phyloP scores from a whole-genome alignment of 2,329 filamentous ascomycete genomes.

The Fulvia fulva region DNA sequence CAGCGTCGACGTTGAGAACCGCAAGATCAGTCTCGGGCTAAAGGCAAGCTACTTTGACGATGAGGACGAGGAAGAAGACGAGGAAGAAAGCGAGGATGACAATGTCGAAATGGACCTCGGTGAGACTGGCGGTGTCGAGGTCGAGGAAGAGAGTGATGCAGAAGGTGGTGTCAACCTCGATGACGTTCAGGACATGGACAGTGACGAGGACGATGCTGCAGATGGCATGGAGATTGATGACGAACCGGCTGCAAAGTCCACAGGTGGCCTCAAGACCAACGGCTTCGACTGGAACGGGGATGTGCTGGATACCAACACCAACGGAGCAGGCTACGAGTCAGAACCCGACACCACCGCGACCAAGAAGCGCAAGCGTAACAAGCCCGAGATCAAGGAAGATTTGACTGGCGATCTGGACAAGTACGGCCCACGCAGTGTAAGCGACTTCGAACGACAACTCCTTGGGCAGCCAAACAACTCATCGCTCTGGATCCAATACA shows the following conservation, averaged over 20 bases:
- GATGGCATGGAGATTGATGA: slow-evolving; percentile 41
- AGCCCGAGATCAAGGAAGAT: slow-evolving; percentile 77
- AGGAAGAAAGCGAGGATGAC: slow-evolving; percentile 36
- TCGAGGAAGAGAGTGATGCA: slow-evolving; percentile 12
- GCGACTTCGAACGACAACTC: slow-evolving; percentile 90
- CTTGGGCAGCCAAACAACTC: slow-evolving; percentile 93
- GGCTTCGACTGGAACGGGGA: slow-evolving; percentile 87
- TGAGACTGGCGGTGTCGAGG: slow-evolving; percentile 37
- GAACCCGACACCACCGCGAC: slow-evolving; percentile 48
- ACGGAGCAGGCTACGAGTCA: slow-evolving; percentile 51
- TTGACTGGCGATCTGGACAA: slow-evolving; percentile 87
- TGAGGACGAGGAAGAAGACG: slow-evolving; percentile 47
- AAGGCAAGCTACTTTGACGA: slow-evolving; percentile 87
- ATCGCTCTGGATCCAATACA: slow-evolving; percentile 90
- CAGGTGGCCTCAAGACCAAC: slow-evolving; percentile 58
- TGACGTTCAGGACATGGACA: slow-evolving; percentile 36
- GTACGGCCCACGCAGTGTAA: slow-evolving; percentile 80
- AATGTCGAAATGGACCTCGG: slow-evolving; percentile 21
- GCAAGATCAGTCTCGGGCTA: slow-evolving; percentile 80
- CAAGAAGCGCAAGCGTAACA: slow-evolving; percentile 64
- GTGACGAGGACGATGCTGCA: slow-evolving; percentile 46
- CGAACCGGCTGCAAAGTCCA: slow-evolving; percentile 25
- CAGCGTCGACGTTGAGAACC: slow-evolving; percentile 69
- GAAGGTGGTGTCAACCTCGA: slow-evolving; percentile 25
- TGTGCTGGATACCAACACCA: slow-evolving; percentile 49